A percentile compares a stretch with the other conserved stretches of the same genome.
Conservation (phyloP, 306 rosid genomes). For the Begonia loranthoides region DNA sequence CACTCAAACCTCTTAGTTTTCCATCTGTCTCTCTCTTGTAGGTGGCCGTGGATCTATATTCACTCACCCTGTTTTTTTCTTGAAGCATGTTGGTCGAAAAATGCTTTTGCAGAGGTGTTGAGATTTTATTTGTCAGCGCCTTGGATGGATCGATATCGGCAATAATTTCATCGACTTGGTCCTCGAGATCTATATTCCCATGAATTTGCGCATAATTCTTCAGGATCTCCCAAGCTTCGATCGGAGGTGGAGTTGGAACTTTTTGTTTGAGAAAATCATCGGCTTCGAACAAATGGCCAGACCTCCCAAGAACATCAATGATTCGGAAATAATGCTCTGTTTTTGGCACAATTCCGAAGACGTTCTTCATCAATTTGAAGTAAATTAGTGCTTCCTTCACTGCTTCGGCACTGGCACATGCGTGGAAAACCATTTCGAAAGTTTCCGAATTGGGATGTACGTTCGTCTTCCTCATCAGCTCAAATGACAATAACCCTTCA, state of each 20-base stretch:
- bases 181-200: slow-evolving; percentile 78
- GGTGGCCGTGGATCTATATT: slow-evolving; percentile 27
- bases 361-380: slow-evolving; percentile 38
- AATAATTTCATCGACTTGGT: slow-evolving; percentile 39
- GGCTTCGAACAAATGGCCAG: slow-evolving; percentile 69
- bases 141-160: slow-evolving; percentile 32
- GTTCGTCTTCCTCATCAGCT: slow-evolving; percentile 39
- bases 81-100: slow-evolving; percentile 63
- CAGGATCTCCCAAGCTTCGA: slow-evolving; percentile 43
- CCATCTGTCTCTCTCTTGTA: slow-evolving; percentile 37
- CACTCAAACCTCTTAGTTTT: slow-evolving; percentile 53
- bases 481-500: slow-evolving; percentile 45
- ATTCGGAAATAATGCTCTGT: slow-evolving; percentile 46
- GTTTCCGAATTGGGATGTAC: slow-evolving; percentile 34
- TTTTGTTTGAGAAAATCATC: slow-evolving; percentile 40
- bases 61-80: slow-evolving; percentile 49
- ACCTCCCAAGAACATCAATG: slow-evolving; percentile 39
- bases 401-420: slow-evolving; percentile 51
- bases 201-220: slow-evolving; percentile 35
- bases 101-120: slow-evolving; percentile 45
- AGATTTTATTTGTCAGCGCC: slow-evolving; percentile 19
- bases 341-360: slow-evolving; percentile 33
- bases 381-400: slow-evolving; percentile 40
- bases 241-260: slow-evolving; percentile 34
- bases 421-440: slow-evolving; percentile 39